Conservation (phyloP, 768 basidiomycete species). For the Serendipita vermifera region DNA sequence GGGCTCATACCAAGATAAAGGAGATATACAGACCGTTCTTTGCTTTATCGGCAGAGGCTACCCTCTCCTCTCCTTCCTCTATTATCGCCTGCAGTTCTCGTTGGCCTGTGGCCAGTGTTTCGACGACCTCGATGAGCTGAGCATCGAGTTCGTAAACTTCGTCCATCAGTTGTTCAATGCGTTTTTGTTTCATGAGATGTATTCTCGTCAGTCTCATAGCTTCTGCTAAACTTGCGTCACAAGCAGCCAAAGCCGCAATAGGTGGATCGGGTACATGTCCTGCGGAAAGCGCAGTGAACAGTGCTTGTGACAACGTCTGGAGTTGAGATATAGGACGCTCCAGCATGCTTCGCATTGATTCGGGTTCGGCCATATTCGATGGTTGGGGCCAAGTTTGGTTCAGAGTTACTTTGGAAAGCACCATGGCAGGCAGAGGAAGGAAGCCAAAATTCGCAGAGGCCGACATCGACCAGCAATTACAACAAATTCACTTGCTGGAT, state of each 20-base stretch:
- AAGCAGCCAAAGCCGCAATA: slow-evolving; percentile 17
- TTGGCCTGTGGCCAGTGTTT: slow-evolving; percentile 51
- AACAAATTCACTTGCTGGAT: slow-evolving; percentile 82
- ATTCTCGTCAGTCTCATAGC: slow-evolving; percentile 51
- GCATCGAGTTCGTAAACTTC: slow-evolving; percentile 58
- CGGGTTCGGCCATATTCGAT: background rate
- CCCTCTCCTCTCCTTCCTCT: slow-evolving; percentile 59
- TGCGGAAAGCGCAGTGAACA: background rate
- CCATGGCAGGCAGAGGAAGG: slow-evolving; percentile 7
- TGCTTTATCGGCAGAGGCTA: slow-evolving; percentile 56
- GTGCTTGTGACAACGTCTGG: background rate
- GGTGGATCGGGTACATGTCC: background rate
- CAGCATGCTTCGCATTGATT: slow-evolving; percentile 1
- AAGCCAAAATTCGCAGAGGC: slow-evolving; percentile 53
- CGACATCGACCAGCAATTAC: slow-evolving; percentile 76
- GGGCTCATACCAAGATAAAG: background rate
- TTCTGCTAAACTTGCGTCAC: slow-evolving; percentile 50
- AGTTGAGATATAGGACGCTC: background rate
- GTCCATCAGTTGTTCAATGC: slow-evolving; percentile 54
- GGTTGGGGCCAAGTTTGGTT: background rate
- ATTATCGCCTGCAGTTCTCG: slow-evolving; percentile 56
- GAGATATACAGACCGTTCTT: slow-evolving; percentile 44
- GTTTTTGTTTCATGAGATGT: slow-evolving; percentile 65
- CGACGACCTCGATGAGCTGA: slow-evolving; percentile 56
- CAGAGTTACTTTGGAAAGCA: background rate